These are phyloP conservation scores for Verticillium nubilum DNA, from an alignment of 2,329 filamentous ascomycete species.

Conservation along the genomic window DNA sequence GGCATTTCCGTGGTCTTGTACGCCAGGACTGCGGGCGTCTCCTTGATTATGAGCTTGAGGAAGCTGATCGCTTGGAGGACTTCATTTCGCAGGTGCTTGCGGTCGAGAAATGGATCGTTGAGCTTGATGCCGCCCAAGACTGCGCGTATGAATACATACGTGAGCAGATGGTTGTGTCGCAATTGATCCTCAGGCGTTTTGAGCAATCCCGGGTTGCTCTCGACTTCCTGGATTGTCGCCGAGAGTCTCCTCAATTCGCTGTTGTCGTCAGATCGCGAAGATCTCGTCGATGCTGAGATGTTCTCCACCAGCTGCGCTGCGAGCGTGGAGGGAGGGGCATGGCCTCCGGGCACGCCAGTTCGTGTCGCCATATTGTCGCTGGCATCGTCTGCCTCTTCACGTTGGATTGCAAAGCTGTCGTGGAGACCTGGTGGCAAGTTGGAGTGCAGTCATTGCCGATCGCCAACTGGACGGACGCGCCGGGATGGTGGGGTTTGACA, in stretches of 20 bases:
- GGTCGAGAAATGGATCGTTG: constrained; percentile 63
- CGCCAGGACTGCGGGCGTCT: constrained; percentile 65
- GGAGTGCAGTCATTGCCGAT: not conserved
- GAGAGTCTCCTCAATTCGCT: constrained; percentile 71
- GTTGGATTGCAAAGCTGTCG: not conserved
- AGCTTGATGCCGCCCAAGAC: constrained; percentile 65
- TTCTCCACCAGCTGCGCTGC: constrained; percentile 84
- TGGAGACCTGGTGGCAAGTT: not conserved
- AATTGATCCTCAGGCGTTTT: constrained; percentile 60
- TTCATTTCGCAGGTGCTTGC: constrained; percentile 49
- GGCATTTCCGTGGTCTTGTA: constrained; percentile 31
- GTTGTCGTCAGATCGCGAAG: constrained; percentile 58
- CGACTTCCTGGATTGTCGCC: constrained; percentile 47
- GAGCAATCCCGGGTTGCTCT: constrained; percentile 46
- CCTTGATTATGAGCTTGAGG: constrained; percentile 66
- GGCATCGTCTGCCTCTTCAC: not conserved
- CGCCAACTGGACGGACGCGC: not conserved
- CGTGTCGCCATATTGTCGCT: constrained; percentile 8
- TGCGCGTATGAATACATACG: constrained; percentile 77
- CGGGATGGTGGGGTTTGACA: not conserved
- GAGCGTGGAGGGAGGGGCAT: constrained; percentile 69
- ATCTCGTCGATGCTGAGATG: constrained; percentile 60
- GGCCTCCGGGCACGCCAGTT: constrained; percentile 12
- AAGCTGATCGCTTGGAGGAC: constrained; percentile 72
- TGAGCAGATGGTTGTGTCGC: constrained; percentile 76